Evolutionary conservation across 306 rosid genomes (phyloP).

Genomic region (Cajanus cajan): DNA sequence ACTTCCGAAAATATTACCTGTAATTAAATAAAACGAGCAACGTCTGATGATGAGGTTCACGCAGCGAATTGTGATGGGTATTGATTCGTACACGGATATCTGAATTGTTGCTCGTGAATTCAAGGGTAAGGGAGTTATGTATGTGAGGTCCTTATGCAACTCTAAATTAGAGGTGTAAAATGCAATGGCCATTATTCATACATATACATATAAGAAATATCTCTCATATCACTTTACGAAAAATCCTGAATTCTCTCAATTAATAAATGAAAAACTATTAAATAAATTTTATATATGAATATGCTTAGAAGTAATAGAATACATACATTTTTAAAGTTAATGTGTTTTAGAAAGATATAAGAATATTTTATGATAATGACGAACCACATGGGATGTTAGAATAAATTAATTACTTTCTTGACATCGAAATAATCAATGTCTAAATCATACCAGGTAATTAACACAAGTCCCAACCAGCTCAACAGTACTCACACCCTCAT

Average conservation of each 20-base stretch:
- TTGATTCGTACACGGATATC: not conserved
- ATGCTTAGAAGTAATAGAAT: not conserved
- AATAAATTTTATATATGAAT: not conserved
- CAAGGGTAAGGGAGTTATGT: slow-evolving; percentile 10
- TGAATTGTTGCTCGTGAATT: slow-evolving; percentile 19
- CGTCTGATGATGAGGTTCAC: slow-evolving; percentile 13
- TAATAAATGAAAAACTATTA: not conserved
- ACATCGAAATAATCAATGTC: slow-evolving; percentile 4
- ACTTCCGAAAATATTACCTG: not conserved
- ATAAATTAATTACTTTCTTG: not conserved
- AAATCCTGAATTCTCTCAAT: not conserved
- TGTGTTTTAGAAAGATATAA: not conserved
- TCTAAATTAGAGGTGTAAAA: not conserved
- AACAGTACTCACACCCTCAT: slow-evolving; percentile 5
- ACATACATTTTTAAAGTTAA: not conserved
- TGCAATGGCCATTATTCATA: not conserved
- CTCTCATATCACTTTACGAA: not conserved
- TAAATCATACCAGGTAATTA: slow-evolving; percentile 12
- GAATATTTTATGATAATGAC: not conserved
- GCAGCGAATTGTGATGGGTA: not conserved
- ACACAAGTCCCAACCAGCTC: slow-evolving; percentile 37
- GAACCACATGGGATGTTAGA: not conserved
- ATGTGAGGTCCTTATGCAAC: slow-evolving; percentile 25
- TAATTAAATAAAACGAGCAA: not conserved
- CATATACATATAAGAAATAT: not conserved